phyloP scores from a whole-genome alignment of 768 basidiomycete genomes.

The Leccinum obscurum region DNA sequence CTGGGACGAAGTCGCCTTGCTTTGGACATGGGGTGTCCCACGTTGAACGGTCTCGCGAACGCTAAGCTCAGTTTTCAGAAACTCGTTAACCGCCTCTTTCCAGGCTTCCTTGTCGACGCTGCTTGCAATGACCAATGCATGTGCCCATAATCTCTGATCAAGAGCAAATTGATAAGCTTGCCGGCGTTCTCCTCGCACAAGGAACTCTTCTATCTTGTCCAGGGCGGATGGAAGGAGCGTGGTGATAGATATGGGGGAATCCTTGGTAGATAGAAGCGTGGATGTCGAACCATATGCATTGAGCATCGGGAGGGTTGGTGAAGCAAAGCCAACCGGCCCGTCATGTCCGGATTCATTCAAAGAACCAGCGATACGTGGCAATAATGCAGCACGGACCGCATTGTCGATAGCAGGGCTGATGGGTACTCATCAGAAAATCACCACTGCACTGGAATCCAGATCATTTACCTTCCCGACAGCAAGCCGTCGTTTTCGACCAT shows the following conservation, averaged over 20 bases:
- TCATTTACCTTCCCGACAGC: slow-evolving; percentile 73
- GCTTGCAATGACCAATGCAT: slow-evolving; percentile 93
- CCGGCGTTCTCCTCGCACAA: slow-evolving; percentile 81
- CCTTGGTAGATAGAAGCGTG: slow-evolving; percentile 36
- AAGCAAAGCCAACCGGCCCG: slow-evolving; percentile 15
- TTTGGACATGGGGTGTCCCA: slow-evolving; percentile 15
- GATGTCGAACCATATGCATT: slow-evolving; percentile 19
- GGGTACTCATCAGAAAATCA: slow-evolving; percentile 18
- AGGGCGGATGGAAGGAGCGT: slow-evolving; percentile 62
- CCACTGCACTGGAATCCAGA: background rate
- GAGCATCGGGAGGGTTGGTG: slow-evolving; percentile 33
- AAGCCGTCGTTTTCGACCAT: slow-evolving; percentile 91
- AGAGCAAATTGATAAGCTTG: slow-evolving; percentile 88
- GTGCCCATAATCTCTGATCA: slow-evolving; percentile 90
- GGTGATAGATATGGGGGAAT: slow-evolving; percentile 57
- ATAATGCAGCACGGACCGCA: slow-evolving; percentile 70
- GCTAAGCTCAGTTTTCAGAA: slow-evolving; percentile 74
- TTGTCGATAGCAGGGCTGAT: slow-evolving; percentile 64
- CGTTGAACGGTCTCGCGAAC: slow-evolving; percentile 32
- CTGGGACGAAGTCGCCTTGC: slow-evolving; percentile 22
- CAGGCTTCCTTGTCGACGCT: slow-evolving; percentile 91
- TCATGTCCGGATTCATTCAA: slow-evolving; percentile 23
- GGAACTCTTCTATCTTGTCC: slow-evolving; percentile 74
- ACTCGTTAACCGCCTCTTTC: slow-evolving; percentile 88
- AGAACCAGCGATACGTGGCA: slow-evolving; percentile 51